These are phyloP conservation scores for Paramarasmius palmivorus DNA, from an alignment of 1,284 basidiomycete genomes.

Conservation along the genomic window DNA sequence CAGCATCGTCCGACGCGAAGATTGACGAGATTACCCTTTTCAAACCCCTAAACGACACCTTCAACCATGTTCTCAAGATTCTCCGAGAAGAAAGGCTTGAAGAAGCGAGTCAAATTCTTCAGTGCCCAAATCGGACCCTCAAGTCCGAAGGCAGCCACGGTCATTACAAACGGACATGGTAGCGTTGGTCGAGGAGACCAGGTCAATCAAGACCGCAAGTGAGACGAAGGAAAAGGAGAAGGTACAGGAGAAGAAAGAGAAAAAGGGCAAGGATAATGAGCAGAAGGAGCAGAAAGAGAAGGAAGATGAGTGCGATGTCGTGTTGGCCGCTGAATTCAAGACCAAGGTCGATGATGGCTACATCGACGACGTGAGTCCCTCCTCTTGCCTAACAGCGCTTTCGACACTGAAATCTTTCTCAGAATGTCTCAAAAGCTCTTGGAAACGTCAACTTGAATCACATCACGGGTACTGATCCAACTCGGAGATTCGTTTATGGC, in stretches of 20 bases:
- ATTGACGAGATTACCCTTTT: background rate
- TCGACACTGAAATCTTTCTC: no score
- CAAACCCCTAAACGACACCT: background rate
- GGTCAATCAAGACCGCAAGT: no score
- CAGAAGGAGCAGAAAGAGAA: no score
- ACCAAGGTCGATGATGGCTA: no score
- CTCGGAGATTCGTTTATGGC: background rate
- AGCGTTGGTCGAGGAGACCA: no score
- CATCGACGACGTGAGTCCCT: background rate
- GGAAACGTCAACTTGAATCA: constrained; percentile 1
- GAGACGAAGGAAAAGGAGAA: no score
- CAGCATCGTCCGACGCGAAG: no score
- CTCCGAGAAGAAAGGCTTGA: background rate
- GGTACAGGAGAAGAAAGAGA: no score
- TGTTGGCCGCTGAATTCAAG: background rate
- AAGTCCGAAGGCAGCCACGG: background rate
- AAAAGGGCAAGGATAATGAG: no score
- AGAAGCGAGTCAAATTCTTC: background rate
- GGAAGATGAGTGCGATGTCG: background rate
- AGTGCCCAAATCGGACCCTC: background rate
- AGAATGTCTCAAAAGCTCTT: background rate
- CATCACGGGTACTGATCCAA: background rate
- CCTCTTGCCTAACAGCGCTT: background rate
- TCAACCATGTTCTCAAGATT: background rate
- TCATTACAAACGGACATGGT: background rate